Percentiles rank a stretch among this genome's conserved stretches.
These are phyloP conservation scores for Coemansia sp. DNA, from an alignment of 192 early-diverging fungal species.

Conservation along the genomic window DNA sequence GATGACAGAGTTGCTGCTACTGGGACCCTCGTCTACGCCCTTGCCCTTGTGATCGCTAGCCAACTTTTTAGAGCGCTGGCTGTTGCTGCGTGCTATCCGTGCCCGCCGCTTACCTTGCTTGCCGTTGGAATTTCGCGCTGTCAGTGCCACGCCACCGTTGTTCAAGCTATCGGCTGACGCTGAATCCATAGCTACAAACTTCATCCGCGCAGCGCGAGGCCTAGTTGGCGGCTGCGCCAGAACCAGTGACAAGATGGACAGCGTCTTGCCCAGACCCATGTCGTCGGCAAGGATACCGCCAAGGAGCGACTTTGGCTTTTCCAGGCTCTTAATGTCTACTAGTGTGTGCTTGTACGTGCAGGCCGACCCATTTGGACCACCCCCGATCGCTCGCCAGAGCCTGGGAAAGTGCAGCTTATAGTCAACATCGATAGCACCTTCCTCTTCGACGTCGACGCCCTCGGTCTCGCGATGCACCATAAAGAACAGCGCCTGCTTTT, in stretches of 20 bases:
- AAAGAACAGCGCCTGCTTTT: conserved; percentile 83
- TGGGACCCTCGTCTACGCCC: not conserved
- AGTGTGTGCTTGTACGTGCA: conserved; percentile 34
- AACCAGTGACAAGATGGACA: conserved; percentile 42
- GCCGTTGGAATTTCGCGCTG: not conserved
- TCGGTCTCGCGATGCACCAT: conserved; percentile 75
- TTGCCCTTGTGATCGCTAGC: conserved; percentile 6
- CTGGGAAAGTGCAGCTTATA: conserved; percentile 26
- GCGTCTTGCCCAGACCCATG: conserved; percentile 57
- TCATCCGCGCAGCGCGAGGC: conserved; percentile 30
- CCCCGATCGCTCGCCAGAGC: conserved; percentile 30
- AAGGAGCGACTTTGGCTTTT: conserved; percentile 30
- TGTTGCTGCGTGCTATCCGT: conserved; percentile 12
- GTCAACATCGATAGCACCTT: conserved; percentile 3
- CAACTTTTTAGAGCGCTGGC: not conserved
- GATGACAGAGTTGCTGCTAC: not conserved
- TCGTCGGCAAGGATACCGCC: conserved; percentile 55
- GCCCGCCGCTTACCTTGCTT: not conserved
- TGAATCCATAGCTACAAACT: conserved; percentile 22
- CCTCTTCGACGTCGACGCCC: conserved; percentile 58
- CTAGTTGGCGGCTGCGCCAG: conserved; percentile 16
- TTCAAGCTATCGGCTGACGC: not conserved
- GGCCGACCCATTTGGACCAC: not conserved
- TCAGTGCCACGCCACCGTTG: not conserved
- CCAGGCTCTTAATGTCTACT: conserved; percentile 32